phyloP scores from a whole-genome alignment of 805 yeast species.

The Yarrowia sp. region DNA sequence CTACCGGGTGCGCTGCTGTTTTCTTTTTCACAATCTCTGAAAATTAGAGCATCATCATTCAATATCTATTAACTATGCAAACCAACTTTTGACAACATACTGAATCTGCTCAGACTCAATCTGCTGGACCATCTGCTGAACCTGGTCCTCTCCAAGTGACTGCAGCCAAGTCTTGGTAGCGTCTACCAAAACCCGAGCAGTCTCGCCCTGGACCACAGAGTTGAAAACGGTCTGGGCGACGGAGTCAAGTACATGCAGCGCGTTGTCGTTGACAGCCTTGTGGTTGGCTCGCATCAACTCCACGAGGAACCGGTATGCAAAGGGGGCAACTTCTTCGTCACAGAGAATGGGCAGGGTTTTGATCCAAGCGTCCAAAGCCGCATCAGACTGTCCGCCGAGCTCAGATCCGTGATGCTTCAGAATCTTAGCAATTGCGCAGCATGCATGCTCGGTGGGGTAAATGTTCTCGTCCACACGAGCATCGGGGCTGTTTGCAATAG shows the following conservation, averaged over 20 bases:
- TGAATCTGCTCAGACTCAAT: slow-evolving; percentile 15
- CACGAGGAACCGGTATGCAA: slow-evolving; percentile 74
- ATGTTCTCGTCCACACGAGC: slow-evolving; percentile 85
- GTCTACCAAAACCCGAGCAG: slow-evolving; percentile 68
- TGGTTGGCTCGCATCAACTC: slow-evolving; percentile 74
- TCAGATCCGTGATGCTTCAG: slow-evolving; percentile 68
- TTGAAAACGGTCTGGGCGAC: slow-evolving; percentile 78
- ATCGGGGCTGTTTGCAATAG: slow-evolving; percentile 76
- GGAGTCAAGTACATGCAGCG: slow-evolving; percentile 68
- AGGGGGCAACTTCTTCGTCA: slow-evolving; percentile 89
- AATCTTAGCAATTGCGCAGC: slow-evolving; percentile 83
- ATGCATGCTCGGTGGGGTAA: slow-evolving; percentile 85
- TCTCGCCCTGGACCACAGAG: slow-evolving; percentile 69
- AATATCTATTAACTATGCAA: slow-evolving; percentile 33
- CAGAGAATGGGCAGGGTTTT: slow-evolving; percentile 78
- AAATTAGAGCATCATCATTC: neutral
- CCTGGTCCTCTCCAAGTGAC: slow-evolving; percentile 14
- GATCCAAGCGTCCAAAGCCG: slow-evolving; percentile 77
- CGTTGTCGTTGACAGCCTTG: slow-evolving; percentile 60
- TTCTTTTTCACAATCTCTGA: no score
- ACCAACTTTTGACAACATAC: slow-evolving; percentile 30
- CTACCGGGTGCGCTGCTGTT: no score
- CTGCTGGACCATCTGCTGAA: slow-evolving; percentile 22
- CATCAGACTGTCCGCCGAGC: slow-evolving; percentile 61
- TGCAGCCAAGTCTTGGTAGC: slow-evolving; percentile 67